Percentiles rank a stretch among this genome's conserved stretches.
phyloP scores from a whole-genome alignment of 2,329 filamentous ascomycete genomes.

The Sporothrix luriei region DNA sequence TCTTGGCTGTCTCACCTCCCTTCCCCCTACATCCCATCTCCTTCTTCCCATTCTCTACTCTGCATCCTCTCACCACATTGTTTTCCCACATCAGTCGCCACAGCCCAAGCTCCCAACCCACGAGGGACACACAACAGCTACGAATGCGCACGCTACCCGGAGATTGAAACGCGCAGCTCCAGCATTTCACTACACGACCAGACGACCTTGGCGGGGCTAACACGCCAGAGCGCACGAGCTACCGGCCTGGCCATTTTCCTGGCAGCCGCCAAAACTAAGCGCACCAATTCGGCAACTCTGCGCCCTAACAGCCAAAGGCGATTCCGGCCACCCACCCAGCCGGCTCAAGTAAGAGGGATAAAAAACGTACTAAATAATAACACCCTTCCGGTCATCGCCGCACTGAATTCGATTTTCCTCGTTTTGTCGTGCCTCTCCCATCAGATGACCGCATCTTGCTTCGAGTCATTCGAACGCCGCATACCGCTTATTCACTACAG shows the following conservation, averaged over 20 bases:
- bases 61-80: neutral
- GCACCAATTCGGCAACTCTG: constrained; percentile 34
- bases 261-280: constrained; percentile 31
- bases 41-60: neutral
- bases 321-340: constrained; percentile 34
- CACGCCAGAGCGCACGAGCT: constrained; percentile 5
- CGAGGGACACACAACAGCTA: constrained; percentile 11
- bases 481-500: constrained; percentile 9
- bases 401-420: constrained; percentile 27
- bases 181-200: constrained; percentile 29
- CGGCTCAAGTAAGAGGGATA: constrained; percentile 16
- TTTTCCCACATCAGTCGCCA: neutral
- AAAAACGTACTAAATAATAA: constrained; percentile 36
- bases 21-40: constrained; percentile 6
- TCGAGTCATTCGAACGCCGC: neutral
- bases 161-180: constrained; percentile 27
- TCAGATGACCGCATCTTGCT: neutral
- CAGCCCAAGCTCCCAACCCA: neutral
- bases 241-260: constrained; percentile 28
- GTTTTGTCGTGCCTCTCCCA: constrained; percentile 29
- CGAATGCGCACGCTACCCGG: neutral
- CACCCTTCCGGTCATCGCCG: constrained; percentile 32
- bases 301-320: constrained; percentile 33
- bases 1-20: neutral
- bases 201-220: constrained; percentile 33